A percentile compares a stretch with the other conserved stretches of the same genome.
Conservation (phyloP, 352 stramenopile genomes). For the Pythium diclinum region DNA sequence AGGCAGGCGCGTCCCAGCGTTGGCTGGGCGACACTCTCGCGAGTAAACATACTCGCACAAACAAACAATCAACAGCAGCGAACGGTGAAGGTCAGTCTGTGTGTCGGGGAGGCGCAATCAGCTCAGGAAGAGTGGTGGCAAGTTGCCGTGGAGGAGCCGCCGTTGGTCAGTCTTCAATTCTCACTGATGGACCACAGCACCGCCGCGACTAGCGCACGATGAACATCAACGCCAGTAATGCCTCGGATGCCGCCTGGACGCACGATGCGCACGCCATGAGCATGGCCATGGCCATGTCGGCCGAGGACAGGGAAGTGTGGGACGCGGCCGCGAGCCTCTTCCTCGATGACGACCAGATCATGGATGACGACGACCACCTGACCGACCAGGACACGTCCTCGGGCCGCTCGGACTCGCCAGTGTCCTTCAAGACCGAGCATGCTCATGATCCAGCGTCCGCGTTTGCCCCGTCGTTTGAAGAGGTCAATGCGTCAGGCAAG, state of each 20-base stretch:
- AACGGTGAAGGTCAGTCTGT: not conserved
- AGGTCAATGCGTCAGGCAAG: not conserved
- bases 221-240: not conserved
- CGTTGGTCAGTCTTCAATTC: not conserved
- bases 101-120: too few relatives aligned
- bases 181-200: slow-evolving; percentile 5
- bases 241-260: not conserved
- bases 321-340: slow-evolving; percentile 9
- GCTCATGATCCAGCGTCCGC: not conserved
- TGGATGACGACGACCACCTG: not conserved
- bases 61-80: not conserved
- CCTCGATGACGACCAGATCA: slow-evolving; percentile 3
- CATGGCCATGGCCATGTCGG: not conserved
- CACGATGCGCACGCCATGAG: not conserved
- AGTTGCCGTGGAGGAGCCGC: not conserved
- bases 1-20: not conserved
- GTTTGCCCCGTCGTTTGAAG: not conserved
- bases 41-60: not conserved
- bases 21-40: not conserved
- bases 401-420: not conserved
- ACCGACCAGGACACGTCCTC: slow-evolving; percentile 1
- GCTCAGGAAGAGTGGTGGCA: not conserved
- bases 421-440: not conserved
- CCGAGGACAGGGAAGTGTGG: slow-evolving; percentile 1
- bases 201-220: slow-evolving; percentile 3